Conservation (phyloP, 192 early-diverging fungal genomes). For the Dispira simplex region DNA sequence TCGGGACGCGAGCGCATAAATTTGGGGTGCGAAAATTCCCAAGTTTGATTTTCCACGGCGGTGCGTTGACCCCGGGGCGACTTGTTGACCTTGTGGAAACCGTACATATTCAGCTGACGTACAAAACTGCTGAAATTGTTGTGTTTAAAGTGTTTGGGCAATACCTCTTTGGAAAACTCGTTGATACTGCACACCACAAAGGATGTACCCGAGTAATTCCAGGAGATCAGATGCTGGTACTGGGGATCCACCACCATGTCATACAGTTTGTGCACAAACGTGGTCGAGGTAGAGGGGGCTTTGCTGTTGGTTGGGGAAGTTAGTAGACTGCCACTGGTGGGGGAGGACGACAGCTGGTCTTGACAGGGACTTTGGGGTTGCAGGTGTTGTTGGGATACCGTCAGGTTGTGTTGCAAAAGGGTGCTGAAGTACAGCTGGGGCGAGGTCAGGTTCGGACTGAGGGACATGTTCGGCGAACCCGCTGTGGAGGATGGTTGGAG, state of each 20-base stretch:
- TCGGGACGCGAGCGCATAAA: conserved; percentile 62
- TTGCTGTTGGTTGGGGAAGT: too few species aligned
- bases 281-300: conserved; percentile 19
- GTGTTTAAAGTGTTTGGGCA: conserved; percentile 89
- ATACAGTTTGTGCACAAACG: conserved; percentile 49
- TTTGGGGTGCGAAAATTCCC: conserved; percentile 79
- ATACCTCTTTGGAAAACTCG: conserved; percentile 77
- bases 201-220: conserved; percentile 76
- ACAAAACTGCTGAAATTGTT: conserved; percentile 88
- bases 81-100: conserved; percentile 89
- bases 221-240: conserved; percentile 79
- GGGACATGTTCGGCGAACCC: not conserved
- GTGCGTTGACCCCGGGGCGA: conserved; percentile 71
- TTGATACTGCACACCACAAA: conserved; percentile 85
- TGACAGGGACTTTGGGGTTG: not conserved
- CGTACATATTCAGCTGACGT: conserved; percentile 75
- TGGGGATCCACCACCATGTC: conserved; percentile 73
- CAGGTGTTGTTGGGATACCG: conserved; percentile 2
- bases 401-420: not conserved
- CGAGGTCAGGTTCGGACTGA: not conserved
- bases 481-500: not conserved
- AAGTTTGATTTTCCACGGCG: conserved; percentile 78
- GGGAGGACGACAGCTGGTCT: conserved; percentile 4
- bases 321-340: not conserved
- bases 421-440: not conserved